These are phyloP conservation scores for Phragmites australis DNA, from an alignment of 176 grass and related monocot genomes.

Conservation along the genomic window DNA sequence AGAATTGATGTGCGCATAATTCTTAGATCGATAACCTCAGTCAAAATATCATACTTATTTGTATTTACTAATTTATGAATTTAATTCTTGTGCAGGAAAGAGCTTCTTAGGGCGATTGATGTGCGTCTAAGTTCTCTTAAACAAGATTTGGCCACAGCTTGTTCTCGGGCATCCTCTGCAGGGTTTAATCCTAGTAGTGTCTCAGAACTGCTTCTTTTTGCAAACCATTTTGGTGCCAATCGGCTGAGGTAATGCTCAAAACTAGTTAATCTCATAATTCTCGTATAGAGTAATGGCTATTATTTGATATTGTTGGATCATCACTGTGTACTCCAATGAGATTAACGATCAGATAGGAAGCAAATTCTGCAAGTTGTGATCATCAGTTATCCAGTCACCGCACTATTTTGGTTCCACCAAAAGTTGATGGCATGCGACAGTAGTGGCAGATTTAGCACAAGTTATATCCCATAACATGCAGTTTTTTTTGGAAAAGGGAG, in stretches of 20 bases:
- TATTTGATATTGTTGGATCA: slow-evolving; percentile 10
- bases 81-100: slow-evolving; percentile 58
- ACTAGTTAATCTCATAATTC: slow-evolving; percentile 16
- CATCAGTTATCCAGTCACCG: background rate
- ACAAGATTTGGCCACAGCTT: slow-evolving; percentile 78
- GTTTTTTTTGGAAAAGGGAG: too few species aligned
- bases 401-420: slow-evolving; percentile 4
- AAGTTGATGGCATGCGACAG: background rate
- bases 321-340: background rate
- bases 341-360: slow-evolving; percentile 9
- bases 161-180: slow-evolving; percentile 77
- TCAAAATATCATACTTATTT: slow-evolving; percentile 1
- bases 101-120: slow-evolving; percentile 90
- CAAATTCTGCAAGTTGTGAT: background rate
- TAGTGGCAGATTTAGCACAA: slow-evolving; percentile 6
- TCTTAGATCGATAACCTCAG: background rate
- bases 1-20: background rate
- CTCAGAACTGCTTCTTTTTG: slow-evolving; percentile 76
- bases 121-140: slow-evolving; percentile 83
- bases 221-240: slow-evolving; percentile 76
- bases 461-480: background rate
- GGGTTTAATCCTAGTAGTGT: slow-evolving; percentile 71
- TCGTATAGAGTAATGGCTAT: background rate
- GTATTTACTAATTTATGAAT: background rate
- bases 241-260: slow-evolving; percentile 68